A percentile compares a stretch with the other conserved stretches of the same genome.
Evolutionary conservation across 2,329 filamentous ascomycete species (phyloP).

Genomic region (Colletotrichum eremochloae): DNA sequence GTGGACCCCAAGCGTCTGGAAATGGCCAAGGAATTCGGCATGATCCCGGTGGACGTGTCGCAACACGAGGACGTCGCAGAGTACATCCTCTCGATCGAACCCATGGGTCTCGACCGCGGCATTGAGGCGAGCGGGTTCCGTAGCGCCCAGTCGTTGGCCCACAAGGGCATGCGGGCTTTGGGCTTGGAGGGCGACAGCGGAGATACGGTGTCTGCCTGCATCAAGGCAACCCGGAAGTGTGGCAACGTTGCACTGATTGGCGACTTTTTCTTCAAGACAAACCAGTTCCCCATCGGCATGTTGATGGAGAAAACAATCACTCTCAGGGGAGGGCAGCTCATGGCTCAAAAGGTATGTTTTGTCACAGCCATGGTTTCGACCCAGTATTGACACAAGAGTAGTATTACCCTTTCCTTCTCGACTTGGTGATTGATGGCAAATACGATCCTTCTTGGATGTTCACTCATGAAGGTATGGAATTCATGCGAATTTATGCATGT

Average conservation of each 20-base stretch:
- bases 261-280: slow-evolving; percentile 48
- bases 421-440: slow-evolving; percentile 13
- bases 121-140: slow-evolving; percentile 51
- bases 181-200: slow-evolving; percentile 47
- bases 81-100: slow-evolving; percentile 49
- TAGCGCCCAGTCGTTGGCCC: slow-evolving; percentile 42
- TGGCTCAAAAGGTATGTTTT: slow-evolving; percentile 41
- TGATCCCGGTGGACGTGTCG: slow-evolving; percentile 47
- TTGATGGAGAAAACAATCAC: slow-evolving; percentile 52
- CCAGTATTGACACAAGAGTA: background rate
- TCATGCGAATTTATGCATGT: too few species aligned
- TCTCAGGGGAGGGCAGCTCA: slow-evolving; percentile 48
- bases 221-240: slow-evolving; percentile 49
- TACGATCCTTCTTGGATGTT: slow-evolving; percentile 19
- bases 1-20: slow-evolving; percentile 47
- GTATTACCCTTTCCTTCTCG: background rate
- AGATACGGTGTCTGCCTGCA: slow-evolving; percentile 47
- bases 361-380: too few species aligned
- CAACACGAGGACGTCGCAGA: slow-evolving; percentile 46
- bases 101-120: slow-evolving; percentile 45
- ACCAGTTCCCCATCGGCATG: slow-evolving; percentile 49
- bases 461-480: slow-evolving; percentile 2
- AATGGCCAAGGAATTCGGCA: slow-evolving; percentile 47
- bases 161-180: slow-evolving; percentile 38
- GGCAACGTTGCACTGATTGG: slow-evolving; percentile 49